Base-by-base conservation (phyloP, 345 rosid species). In the Linum lewisii region DNA sequence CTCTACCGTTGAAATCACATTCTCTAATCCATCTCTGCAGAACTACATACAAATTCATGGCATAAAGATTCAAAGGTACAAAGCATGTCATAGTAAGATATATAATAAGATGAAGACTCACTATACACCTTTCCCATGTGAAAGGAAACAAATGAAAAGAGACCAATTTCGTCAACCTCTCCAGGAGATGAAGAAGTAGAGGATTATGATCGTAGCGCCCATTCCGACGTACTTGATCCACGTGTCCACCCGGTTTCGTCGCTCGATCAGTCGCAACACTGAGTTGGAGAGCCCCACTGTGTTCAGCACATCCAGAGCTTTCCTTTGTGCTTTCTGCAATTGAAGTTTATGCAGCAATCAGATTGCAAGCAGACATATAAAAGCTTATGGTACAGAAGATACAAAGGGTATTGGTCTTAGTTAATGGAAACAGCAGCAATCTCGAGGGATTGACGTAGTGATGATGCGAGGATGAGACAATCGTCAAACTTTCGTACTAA, bases 271-370 rank as follows among this genome's bases (percentile, higher is more conserved):
- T 76, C 92, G 87, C 82, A 93, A 61, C 19, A 89, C 92, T 0
- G 95, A 84, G 65, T 80, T 93, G 53, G 99, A 89, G 49, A 85
- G 96, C 51, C 99, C 99, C 55, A 89, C 91, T 0, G 94, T 93
- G 75, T 89, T 89, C 7, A 87, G 81, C 50, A 86, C 85, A 74
- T 83, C 90, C 80, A 84, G 60, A 63, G 98, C 97, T 67, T 88
- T 92, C 68, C 98, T 78, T 62, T 93, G 97, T 25, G 94, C 97
- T 52, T 82, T 77, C 97, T 86, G 82, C 14, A 11, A 42, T 42
- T 16, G 13, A 4, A 42, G 47, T 42, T 42, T 16, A 11, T 3
- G 3, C 15, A 42, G 47, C 47, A 42, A 11, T 42, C 14, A 42
- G 47, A 34, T 11, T 11, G 3, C 47, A 16, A n/a, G 18, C 3